These are phyloP conservation scores for Tricholoma hemisulphureum DNA, from an alignment of 768 basidiomycete genomes.

Conservation along the genomic window DNA sequence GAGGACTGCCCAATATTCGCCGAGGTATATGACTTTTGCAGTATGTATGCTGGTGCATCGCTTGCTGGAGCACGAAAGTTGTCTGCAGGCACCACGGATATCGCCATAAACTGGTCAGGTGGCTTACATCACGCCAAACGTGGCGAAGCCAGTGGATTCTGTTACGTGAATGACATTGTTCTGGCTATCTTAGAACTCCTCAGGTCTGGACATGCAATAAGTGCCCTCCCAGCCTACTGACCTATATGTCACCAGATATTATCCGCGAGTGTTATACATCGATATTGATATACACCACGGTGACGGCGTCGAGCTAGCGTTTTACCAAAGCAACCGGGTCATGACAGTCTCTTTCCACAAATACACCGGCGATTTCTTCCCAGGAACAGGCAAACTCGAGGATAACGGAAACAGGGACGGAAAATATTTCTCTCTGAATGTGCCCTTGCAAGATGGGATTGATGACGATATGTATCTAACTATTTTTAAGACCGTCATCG, in stretches of 20 bases:
- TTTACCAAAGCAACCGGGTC: constrained; percentile 97
- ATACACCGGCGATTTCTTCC: constrained; percentile 98
- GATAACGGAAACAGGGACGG: constrained; percentile 87
- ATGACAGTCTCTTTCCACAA: constrained; percentile 99
- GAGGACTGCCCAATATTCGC: constrained; percentile 97
- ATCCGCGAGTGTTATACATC: constrained; percentile 93
- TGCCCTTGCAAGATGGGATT: constrained; percentile 92
- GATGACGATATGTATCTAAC: constrained; percentile 97
- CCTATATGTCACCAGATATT: constrained; percentile 55
- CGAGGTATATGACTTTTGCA: constrained; percentile 92
- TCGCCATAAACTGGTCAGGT: constrained; percentile 98
- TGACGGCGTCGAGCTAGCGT: constrained; percentile 96
- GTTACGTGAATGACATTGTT: constrained; percentile 97
- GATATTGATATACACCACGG: constrained; percentile 99
- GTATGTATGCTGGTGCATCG: constrained; percentile 90
- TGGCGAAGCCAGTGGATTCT: constrained; percentile 97
- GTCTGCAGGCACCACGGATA: constrained; percentile 83
- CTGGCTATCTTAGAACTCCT: constrained; percentile 91
- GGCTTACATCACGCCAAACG: constrained; percentile 98
- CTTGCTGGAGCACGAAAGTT: constrained; percentile 90
- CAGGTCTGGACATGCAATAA: constrained; percentile 42
- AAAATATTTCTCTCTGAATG: constrained; percentile 94
- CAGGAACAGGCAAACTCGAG: constrained; percentile 93
- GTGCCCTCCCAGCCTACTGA: not conserved
- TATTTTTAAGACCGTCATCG: constrained; percentile 94